Percentiles rank a stretch among this genome's conserved stretches.
Conservation (phyloP, 2,329 filamentous ascomycete species). For the Botryosphaeria dothidea region DNA sequence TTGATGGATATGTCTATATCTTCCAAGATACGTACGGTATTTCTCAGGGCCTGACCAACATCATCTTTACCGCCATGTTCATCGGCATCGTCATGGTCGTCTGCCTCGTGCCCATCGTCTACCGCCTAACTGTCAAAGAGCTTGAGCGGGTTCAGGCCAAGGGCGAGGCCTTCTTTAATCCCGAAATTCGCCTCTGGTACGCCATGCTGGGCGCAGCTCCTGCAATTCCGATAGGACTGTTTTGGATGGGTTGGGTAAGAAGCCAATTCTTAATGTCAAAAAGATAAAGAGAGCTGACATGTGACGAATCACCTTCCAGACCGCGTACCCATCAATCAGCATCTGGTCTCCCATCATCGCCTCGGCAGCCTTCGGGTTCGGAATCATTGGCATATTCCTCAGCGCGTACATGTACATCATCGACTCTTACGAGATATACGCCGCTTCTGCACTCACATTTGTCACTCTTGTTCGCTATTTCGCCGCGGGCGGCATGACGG, state of each 20-base stretch:
- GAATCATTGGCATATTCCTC: constrained; percentile 52
- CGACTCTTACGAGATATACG: constrained; percentile 56
- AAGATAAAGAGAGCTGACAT: too few species aligned
- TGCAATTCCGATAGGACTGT: constrained; percentile 53
- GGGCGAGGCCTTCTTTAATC: constrained; percentile 44
- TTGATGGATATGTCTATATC: constrained; percentile 54
- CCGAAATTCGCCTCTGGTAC: constrained; percentile 57
- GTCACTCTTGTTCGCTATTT: constrained; percentile 44
- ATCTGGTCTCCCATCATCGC: constrained; percentile 55
- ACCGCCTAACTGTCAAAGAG: constrained; percentile 48
- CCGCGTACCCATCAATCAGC: constrained; percentile 45
- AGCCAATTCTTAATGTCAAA: too few species aligned
- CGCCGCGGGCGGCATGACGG: constrained; percentile 42
- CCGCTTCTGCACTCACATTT: constrained; percentile 50
- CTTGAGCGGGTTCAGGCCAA: constrained; percentile 38
- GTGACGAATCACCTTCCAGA: too few species aligned
- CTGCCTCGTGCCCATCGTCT: constrained; percentile 47
- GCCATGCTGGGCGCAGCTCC: constrained; percentile 52
- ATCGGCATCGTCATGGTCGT: constrained; percentile 42
- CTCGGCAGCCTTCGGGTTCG: constrained; percentile 55
- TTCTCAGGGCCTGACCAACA: constrained; percentile 46
- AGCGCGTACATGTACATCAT: constrained; percentile 58
- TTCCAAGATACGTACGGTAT: constrained; percentile 53
- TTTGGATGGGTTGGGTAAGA: constrained; percentile 65
- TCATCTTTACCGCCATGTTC: constrained; percentile 51